Percentiles rank a stretch among this genome's conserved stretches.
Conservation (phyloP, 129 eudicot species). For the Sambucus nigra region DNA sequence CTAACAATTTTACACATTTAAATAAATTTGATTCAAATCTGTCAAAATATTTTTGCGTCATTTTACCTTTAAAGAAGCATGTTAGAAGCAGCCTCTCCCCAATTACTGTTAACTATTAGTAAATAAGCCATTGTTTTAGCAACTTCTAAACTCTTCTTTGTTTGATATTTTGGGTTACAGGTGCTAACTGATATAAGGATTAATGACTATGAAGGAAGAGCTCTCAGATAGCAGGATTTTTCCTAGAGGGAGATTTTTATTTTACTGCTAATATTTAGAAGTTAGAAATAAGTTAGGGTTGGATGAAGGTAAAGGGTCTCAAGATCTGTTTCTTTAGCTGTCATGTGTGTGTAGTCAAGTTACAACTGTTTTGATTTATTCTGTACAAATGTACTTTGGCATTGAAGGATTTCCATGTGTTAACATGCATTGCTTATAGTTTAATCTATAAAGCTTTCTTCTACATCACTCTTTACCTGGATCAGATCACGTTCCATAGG, state of each 20-base stretch:
- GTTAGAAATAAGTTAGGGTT: neutral
- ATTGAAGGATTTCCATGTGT: neutral
- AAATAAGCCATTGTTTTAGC: too few relatives aligned
- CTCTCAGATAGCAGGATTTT: neutral
- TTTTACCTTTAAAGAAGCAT: too few relatives aligned
- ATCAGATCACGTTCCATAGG: too few relatives aligned
- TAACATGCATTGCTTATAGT: constrained; percentile 2
- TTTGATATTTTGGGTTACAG: neutral
- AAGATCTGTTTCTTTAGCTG: neutral
- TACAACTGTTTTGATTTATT: neutral
- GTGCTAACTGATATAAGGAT: neutral
- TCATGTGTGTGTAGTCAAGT: constrained; percentile 4
- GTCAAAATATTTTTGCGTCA: too few relatives aligned
- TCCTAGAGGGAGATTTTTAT: neutral
- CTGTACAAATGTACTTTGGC: constrained; percentile 6
- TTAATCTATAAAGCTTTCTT: neutral
- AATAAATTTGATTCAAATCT: too few relatives aligned
- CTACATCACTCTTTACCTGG: neutral
- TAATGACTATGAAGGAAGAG: neutral
- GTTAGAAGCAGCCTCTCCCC: too few relatives aligned
- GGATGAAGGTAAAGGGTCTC: neutral
- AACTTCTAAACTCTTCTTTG: neutral
- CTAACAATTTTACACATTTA: too few relatives aligned
- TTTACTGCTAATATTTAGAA: neutral
- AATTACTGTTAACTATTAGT: too few relatives aligned